These are phyloP conservation scores for Nakazawaea populi DNA, from an alignment of 805 yeast genomes.

Conservation along the genomic window DNA sequence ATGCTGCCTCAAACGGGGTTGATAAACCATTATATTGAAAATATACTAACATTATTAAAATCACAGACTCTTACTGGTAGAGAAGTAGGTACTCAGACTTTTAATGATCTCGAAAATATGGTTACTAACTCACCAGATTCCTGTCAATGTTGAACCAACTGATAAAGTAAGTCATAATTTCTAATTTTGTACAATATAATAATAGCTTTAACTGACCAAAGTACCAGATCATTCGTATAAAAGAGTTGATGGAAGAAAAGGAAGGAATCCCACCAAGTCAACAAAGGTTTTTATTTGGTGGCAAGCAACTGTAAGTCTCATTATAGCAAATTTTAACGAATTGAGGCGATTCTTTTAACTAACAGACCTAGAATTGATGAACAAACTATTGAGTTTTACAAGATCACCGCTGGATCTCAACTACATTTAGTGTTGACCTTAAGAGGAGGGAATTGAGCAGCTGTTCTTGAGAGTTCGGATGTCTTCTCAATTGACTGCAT, in stretches of 20 bases:
- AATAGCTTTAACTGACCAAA: slow-evolving; percentile 13
- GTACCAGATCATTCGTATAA: slow-evolving; percentile 47
- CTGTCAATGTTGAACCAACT: slow-evolving; percentile 64
- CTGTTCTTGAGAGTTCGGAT: not conserved
- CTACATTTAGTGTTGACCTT: slow-evolving; percentile 87
- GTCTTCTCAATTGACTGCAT: too few species aligned
- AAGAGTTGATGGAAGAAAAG: slow-evolving; percentile 89
- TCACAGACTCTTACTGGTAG: slow-evolving; percentile 69
- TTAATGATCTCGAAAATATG: not conserved
- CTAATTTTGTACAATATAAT: slow-evolving; percentile 21
- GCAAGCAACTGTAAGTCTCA: slow-evolving; percentile 72
- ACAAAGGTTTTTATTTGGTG: slow-evolving; percentile 85
- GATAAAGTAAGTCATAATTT: slow-evolving; percentile 44
- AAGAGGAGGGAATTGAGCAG: slow-evolving; percentile 63
- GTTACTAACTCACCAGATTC: slow-evolving; percentile 36
- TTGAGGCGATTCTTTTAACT: not conserved
- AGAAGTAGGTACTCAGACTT: slow-evolving; percentile 37
- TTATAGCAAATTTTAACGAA: too few species aligned
- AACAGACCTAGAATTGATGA: slow-evolving; percentile 54
- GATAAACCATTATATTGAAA: too few species aligned
- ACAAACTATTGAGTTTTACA: slow-evolving; percentile 61
- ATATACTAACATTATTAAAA: slow-evolving; percentile 16
- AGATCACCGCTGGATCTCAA: slow-evolving; percentile 80
- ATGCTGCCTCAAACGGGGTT: too few species aligned
- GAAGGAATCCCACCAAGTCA: slow-evolving; percentile 97